Conservation (phyloP, 768 basidiomycete species). For the Tylopilus rubrobrunneus region DNA sequence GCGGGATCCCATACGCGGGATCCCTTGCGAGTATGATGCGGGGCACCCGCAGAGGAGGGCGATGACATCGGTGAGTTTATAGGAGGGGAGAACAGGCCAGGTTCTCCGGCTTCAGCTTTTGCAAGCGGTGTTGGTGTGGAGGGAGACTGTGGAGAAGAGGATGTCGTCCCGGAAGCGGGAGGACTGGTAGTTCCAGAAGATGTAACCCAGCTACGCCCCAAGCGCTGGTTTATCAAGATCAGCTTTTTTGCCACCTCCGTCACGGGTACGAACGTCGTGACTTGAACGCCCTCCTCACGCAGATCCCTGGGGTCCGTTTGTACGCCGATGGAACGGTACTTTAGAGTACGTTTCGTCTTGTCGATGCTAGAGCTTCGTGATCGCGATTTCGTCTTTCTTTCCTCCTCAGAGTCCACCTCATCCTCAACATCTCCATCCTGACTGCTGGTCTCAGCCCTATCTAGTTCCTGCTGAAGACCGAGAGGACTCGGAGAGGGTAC, state of each 20-base stretch:
- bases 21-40: slow-evolving; percentile 38
- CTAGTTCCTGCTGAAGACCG: slow-evolving; percentile 22
- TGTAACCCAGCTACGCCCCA: slow-evolving; percentile 19
- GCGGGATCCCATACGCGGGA: slow-evolving; percentile 83
- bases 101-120: slow-evolving; percentile 6
- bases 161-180: neutral
- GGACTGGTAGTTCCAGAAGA: slow-evolving; percentile 5
- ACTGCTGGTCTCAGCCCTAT: slow-evolving; percentile 62
- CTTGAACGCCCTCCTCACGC: slow-evolving; percentile 59
- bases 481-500: slow-evolving; percentile 36
- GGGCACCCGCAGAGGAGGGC: slow-evolving; percentile 44
- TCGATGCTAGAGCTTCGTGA: slow-evolving; percentile 32
- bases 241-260: slow-evolving; percentile 21
- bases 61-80: slow-evolving; percentile 55
- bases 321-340: slow-evolving; percentile 64
- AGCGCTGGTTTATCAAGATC: slow-evolving; percentile 17
- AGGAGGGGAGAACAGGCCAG: slow-evolving; percentile 27
- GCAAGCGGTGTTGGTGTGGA: slow-evolving; percentile 7
- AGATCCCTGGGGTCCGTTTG: slow-evolving; percentile 62
- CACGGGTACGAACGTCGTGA: slow-evolving; percentile 26
- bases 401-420: slow-evolving; percentile 57
- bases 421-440: slow-evolving; percentile 82
- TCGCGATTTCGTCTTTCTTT: slow-evolving; percentile 31
- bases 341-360: slow-evolving; percentile 22
- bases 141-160: neutral